These are phyloP conservation scores for Fusarium sp. DNA, from an alignment of 2,329 filamentous ascomycete genomes.

Conservation along the genomic window DNA sequence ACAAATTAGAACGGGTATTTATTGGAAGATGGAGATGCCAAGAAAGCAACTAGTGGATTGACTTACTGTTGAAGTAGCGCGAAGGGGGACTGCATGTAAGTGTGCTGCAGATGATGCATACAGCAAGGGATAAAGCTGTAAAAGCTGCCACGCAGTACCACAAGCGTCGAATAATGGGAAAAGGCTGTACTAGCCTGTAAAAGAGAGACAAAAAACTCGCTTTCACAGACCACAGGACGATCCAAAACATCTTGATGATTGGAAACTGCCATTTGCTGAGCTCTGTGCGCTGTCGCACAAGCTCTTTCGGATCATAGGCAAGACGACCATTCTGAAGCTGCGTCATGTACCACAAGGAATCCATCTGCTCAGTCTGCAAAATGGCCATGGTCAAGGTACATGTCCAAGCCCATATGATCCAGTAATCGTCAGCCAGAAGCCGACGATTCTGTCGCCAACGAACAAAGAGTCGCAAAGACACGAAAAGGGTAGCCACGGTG, in stretches of 20 bases:
- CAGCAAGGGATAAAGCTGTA: not conserved
- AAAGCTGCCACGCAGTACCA: conserved; percentile 27
- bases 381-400: conserved; percentile 29
- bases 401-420: conserved; percentile 26
- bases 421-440: conserved; percentile 29
- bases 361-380: conserved; percentile 31
- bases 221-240: conserved; percentile 31
- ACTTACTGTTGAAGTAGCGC: conserved; percentile 18
- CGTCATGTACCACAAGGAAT: conserved; percentile 27
- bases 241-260: conserved; percentile 34
- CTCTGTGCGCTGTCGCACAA: not conserved
- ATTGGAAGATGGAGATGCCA: accelerated
- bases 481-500: conserved; percentile 15
- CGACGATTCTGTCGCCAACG: conserved; percentile 25
- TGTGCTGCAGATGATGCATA: conserved; percentile 18
- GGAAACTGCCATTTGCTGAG: conserved; percentile 28
- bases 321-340: conserved; percentile 15
- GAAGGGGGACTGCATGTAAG: conserved; percentile 25
- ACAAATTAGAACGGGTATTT: not conserved
- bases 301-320: not conserved
- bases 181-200: conserved; percentile 20
- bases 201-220: conserved; percentile 28
- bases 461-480: conserved; percentile 5
- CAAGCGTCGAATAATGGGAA: conserved; percentile 3
- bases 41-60: accelerated